Evolutionary conservation across 2,329 filamentous ascomycete genomes (phyloP).

Genomic region (Aspergillus brunneoviolaceus): DNA sequence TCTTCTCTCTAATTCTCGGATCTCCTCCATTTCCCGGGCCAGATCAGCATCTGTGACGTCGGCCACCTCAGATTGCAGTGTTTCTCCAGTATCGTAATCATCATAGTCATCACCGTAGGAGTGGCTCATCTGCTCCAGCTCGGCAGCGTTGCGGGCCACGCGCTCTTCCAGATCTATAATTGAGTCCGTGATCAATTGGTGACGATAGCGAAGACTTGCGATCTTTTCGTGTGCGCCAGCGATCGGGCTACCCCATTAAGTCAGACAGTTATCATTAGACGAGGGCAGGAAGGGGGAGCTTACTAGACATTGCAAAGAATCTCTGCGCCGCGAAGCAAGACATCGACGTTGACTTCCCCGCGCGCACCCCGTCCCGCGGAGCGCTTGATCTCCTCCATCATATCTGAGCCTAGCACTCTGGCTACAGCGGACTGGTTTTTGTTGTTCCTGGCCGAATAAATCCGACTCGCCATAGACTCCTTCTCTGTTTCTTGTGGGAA

Average conservation of each 20-base stretch:
- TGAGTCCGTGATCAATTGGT: slow-evolving; percentile 70
- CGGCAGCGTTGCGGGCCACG: slow-evolving; percentile 72
- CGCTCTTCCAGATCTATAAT: slow-evolving; percentile 76
- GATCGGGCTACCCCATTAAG: slow-evolving; percentile 57
- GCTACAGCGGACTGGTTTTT: slow-evolving; percentile 78
- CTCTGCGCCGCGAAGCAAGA: slow-evolving; percentile 81
- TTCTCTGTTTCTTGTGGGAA: slow-evolving; percentile 42
- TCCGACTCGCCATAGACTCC: slow-evolving; percentile 47
- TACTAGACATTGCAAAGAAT: slow-evolving; percentile 86
- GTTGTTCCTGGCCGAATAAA: slow-evolving; percentile 57
- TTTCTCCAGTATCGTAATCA: slow-evolving; percentile 48
- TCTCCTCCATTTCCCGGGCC: slow-evolving; percentile 52
- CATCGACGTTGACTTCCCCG: slow-evolving; percentile 80
- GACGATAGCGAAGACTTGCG: slow-evolving; percentile 66
- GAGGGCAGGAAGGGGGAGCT: slow-evolving; percentile 24
- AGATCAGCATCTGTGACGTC: slow-evolving; percentile 46
- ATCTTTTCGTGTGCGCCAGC: slow-evolving; percentile 78
- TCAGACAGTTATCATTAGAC: slow-evolving; percentile 10
- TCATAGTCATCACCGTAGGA: slow-evolving; percentile 57
- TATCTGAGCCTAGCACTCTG: slow-evolving; percentile 80
- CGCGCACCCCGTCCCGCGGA: slow-evolving; percentile 53
- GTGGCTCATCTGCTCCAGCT: slow-evolving; percentile 70
- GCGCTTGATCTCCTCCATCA: slow-evolving; percentile 75
- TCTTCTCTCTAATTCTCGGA: slow-evolving; percentile 62
- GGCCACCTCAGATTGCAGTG: slow-evolving; percentile 20